Evolutionary conservation across 352 stramenopile species (phyloP), one percentile per base, ranked within the genome.

Genomic region (Phytophthora pseudosyringae): DNA sequence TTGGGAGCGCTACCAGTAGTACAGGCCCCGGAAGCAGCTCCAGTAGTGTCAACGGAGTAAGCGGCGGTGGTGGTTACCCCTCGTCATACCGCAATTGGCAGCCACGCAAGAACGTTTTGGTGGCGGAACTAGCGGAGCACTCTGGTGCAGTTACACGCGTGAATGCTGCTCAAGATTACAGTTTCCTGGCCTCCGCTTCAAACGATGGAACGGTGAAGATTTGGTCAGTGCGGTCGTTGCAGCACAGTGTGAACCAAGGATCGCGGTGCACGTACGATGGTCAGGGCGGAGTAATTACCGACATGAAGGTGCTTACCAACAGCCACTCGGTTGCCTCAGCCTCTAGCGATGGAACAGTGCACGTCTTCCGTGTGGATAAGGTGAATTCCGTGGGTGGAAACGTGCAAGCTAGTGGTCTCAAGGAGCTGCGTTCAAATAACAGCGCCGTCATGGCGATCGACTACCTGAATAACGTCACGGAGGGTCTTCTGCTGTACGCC

Each of bases 281-380:
- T 8, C 95, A 99, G 60, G 88, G 90, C 16, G 83, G 80, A 44
- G 95, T 86, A 66, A 93, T 97, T 25, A 95, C 89, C 3, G 98
- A 99, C 76, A 90, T 98, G 70, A 88, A 92, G 39, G 94, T 99
- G 63, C 64, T 99, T 12, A 97, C 99, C 49, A 98, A 98, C 60
- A 97, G 83, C 46, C 96, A 99, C 71, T 98, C 95, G 21, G 87
- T 99, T 25, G 97, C 95, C 18, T 97, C 89, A 2, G 87, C 86
- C 3, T 96, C 82, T 2, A 95, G 83, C 47, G 92, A 97, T 44
- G 95, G 90, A 8, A 94, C 81, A 12, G 80, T 99, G 12, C 97
- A 99, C 69, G 91, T 99, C 3, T 99, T 98, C 86, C 88, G 95
- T 43, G 94, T 99, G 51, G 97, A 99, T 54, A 89, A 96, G 35